Evolutionary conservation across 106 monocot species (phyloP).

Genomic region (Dendrobium nobile): DNA sequence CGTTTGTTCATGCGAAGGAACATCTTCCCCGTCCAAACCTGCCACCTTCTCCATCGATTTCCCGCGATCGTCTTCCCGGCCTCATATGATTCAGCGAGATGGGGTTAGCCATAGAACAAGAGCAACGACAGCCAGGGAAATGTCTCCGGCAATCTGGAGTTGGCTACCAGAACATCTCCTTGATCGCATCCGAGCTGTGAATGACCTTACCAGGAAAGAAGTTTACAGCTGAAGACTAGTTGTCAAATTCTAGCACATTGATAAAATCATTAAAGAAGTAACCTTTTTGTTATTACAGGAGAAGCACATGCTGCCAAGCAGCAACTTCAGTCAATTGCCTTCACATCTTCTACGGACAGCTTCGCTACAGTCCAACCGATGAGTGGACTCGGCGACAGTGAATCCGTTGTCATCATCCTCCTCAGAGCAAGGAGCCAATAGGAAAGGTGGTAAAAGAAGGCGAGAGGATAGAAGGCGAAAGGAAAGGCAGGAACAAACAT

Average conservation of each 20-base stretch:
- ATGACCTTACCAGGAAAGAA: slow-evolving; percentile 55
- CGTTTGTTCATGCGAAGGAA: too few species aligned
- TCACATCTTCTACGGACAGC: slow-evolving; percentile 25
- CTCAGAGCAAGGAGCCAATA: neutral
- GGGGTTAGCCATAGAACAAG: too few species aligned
- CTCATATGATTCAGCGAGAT: too few species aligned
- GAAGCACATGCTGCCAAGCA: neutral
- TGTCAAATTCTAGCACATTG: slow-evolving; percentile 21
- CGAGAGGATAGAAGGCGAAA: slow-evolving; percentile 1
- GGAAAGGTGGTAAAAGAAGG: neutral
- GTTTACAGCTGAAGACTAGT: slow-evolving; percentile 38
- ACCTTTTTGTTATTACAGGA: neutral
- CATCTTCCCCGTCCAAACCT: too few species aligned
- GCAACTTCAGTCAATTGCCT: slow-evolving; percentile 8
- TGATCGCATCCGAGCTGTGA: slow-evolving; percentile 25
- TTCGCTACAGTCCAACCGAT: neutral
- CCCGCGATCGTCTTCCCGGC: too few species aligned
- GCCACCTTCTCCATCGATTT: too few species aligned
- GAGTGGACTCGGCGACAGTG: neutral
- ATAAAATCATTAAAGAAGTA: neutral
- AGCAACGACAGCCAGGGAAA: too few species aligned
- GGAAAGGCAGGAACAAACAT: slow-evolving; percentile 9
- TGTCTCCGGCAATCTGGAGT: too few species aligned
- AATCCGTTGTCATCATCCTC: neutral
- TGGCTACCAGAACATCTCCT: too few species aligned